These are phyloP conservation scores for Xanthoceras sorbifolium DNA, from an alignment of 345 rosid species.

Conservation along the genomic window DNA sequence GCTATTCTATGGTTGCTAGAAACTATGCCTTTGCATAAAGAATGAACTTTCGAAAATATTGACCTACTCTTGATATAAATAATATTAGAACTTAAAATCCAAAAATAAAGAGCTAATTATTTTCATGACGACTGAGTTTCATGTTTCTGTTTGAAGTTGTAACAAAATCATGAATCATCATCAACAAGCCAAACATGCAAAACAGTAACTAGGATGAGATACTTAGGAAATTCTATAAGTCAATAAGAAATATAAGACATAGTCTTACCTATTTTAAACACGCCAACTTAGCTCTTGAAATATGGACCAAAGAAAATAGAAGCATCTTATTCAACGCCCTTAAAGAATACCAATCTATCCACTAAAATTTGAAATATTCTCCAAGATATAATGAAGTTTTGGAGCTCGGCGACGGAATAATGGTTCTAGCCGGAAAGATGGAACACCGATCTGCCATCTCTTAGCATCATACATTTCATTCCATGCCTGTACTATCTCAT, in stretches of 20 bases:
- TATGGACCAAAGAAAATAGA: conserved; percentile 5
- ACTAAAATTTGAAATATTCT: conserved; percentile 51
- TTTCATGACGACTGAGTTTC: background rate
- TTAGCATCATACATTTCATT: conserved; percentile 98
- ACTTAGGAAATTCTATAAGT: background rate
- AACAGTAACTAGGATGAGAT: background rate
- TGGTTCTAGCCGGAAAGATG: conserved; percentile 95
- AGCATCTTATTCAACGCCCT: conserved; percentile 14
- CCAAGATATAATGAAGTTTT: conserved; percentile 76
- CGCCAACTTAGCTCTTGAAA: conserved; percentile 1
- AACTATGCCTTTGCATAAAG: background rate
- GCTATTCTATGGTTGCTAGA: background rate
- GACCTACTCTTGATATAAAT: background rate
- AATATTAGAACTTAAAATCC: background rate
- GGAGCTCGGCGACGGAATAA: conserved; percentile 83
- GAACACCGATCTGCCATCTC: conserved; percentile 93
- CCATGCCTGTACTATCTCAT: conserved; percentile 98
- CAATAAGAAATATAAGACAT: background rate
- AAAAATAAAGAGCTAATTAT: background rate
- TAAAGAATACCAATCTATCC: conserved; percentile 13
- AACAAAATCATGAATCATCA: background rate
- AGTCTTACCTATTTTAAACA: conserved; percentile 13
- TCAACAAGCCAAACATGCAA: background rate
- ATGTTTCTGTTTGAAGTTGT: background rate
- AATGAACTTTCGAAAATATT: background rate